Conservation (phyloP, 768 basidiomycete species). For the Cytidiella melzeri region DNA sequence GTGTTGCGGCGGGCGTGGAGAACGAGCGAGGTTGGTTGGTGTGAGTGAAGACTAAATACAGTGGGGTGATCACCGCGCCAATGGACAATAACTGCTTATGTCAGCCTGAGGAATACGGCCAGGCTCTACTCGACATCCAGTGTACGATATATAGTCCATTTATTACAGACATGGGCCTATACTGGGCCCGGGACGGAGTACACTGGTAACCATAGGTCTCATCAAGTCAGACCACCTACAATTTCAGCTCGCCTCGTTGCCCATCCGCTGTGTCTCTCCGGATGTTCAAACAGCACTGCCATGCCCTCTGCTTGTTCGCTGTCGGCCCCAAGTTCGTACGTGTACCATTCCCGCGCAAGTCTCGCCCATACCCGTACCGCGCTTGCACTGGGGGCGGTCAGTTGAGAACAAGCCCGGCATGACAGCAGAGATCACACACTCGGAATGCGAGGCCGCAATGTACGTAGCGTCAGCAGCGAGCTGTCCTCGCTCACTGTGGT, state of each 20-base stretch:
- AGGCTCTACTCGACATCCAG: too few relatives aligned
- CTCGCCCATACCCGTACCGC: constrained; percentile 47
- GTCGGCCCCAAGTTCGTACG: constrained; percentile 49
- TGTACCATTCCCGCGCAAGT: constrained; percentile 47
- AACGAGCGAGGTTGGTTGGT: constrained; percentile 9
- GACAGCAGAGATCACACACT: constrained; percentile 38
- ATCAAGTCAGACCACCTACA: constrained; percentile 19
- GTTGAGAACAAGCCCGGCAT: not conserved
- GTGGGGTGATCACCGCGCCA: too few relatives aligned
- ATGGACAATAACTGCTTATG: too few relatives aligned
- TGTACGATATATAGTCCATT: too few relatives aligned
- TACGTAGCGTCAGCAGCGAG: constrained; percentile 55
- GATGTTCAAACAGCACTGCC: constrained; percentile 26
- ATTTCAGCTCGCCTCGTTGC: constrained; percentile 24
- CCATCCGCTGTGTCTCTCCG: constrained; percentile 45
- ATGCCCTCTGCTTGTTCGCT: constrained; percentile 43
- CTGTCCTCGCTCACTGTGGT: constrained; percentile 58
- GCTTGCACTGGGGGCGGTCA: constrained; percentile 27
- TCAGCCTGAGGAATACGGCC: too few relatives aligned
- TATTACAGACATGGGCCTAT: too few relatives aligned
- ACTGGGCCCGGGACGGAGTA: too few relatives aligned
- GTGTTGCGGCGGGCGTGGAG: constrained; percentile 7
- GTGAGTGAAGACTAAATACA: constrained; percentile 3
- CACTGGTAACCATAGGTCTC: too few relatives aligned
- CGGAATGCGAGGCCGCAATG: constrained; percentile 56